These are phyloP conservation scores for Solanum pimpinellifolium DNA, from an alignment of 257 asterid species.

Conservation along the genomic window DNA sequence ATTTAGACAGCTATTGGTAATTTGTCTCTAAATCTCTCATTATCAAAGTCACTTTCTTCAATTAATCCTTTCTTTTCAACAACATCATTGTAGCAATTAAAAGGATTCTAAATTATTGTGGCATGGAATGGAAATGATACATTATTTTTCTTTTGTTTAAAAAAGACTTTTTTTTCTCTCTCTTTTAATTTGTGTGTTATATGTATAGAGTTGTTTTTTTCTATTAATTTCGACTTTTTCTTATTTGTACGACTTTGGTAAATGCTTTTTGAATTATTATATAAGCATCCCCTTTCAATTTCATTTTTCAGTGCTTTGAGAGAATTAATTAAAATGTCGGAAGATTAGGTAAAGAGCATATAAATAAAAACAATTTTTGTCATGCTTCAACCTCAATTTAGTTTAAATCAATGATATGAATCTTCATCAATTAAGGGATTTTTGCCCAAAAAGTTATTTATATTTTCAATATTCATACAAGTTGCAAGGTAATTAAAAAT, in stretches of 20 bases:
- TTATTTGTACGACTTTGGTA: neutral
- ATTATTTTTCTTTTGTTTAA: neutral
- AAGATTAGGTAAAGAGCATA: neutral
- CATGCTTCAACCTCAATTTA: neutral
- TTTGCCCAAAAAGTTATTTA: neutral
- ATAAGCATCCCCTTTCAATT: neutral
- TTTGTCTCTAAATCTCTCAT: neutral
- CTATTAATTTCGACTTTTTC: neutral
- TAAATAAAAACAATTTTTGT: neutral
- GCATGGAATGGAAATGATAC: neutral
- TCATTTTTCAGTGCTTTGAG: neutral
- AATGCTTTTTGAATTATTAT: neutral
- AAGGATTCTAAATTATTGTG: neutral
- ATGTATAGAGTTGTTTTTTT: neutral
- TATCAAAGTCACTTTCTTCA: neutral
- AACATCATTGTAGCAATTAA: neutral
- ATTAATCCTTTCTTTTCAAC: neutral
- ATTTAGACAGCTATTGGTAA: neutral
- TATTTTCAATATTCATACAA: neutral
- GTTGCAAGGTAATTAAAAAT: too few species aligned
- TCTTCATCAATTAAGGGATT: neutral
- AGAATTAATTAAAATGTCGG: neutral
- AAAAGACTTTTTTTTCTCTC: neutral
- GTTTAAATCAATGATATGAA: neutral
- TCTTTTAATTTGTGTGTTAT: neutral